Evolutionary conservation across 768 basidiomycete genomes (phyloP).

Genomic region (Xerocomellus chrysenteron): DNA sequence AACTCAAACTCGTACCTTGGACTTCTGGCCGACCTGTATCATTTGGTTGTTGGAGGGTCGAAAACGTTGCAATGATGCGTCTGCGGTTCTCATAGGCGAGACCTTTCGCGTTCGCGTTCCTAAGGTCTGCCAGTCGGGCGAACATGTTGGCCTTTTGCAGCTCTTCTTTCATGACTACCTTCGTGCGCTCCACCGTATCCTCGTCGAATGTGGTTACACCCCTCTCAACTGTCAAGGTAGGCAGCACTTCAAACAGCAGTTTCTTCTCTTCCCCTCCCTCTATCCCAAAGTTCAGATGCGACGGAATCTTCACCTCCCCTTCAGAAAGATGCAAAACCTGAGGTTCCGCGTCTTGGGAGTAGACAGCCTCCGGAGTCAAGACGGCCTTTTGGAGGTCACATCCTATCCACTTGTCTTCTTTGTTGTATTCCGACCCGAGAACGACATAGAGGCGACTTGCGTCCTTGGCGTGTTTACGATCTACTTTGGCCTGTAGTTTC

Average conservation of each 20-base stretch:
- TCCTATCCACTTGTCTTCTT: slow-evolving; percentile 65
- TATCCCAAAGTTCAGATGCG: slow-evolving; percentile 65
- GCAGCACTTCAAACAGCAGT: slow-evolving; percentile 67
- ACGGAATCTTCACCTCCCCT: slow-evolving; percentile 48
- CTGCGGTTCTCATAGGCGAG: slow-evolving; percentile 84
- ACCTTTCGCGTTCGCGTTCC: slow-evolving; percentile 86
- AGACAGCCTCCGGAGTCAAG: slow-evolving; percentile 53
- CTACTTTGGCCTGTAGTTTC: slow-evolving; percentile 46
- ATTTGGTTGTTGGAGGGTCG: slow-evolving; percentile 58
- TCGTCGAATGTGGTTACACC: slow-evolving; percentile 21
- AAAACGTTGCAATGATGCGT: slow-evolving; percentile 79
- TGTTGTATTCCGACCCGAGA: slow-evolving; percentile 65
- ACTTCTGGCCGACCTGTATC: slow-evolving; percentile 87
- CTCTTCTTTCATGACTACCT: slow-evolving; percentile 35
- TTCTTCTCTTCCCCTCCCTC: slow-evolving; percentile 48
- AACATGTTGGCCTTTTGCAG: slow-evolving; percentile 52
- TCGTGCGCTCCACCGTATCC: slow-evolving; percentile 20
- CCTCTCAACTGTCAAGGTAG: slow-evolving; percentile 45
- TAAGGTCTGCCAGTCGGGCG: slow-evolving; percentile 72
- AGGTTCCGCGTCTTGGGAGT: slow-evolving; percentile 19
- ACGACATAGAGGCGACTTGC: slow-evolving; percentile 61
- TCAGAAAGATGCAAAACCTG: slow-evolving; percentile 31
- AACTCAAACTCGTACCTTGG: slow-evolving; percentile 57
- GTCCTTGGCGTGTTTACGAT: slow-evolving; percentile 37
- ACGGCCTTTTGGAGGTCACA: slow-evolving; percentile 66